A percentile compares a stretch with the other conserved stretches of the same genome.
phyloP scores from a whole-genome alignment of 2,329 filamentous ascomycete genomes.

The Annulohypoxylon truncatum region DNA sequence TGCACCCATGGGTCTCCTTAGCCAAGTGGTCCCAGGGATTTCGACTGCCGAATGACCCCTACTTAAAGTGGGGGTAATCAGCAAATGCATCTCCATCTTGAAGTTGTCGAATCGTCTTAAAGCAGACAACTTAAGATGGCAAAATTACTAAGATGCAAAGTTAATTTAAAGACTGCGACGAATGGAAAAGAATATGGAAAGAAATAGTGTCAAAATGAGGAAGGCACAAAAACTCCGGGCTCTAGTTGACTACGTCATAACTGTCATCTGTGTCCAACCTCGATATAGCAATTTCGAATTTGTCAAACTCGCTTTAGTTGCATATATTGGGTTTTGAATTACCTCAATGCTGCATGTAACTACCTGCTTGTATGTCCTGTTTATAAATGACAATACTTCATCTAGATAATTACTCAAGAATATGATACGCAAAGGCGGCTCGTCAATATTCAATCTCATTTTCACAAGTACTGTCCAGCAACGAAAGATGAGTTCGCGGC shows the following conservation, averaged over 20 bases:
- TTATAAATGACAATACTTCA: constrained; percentile 17
- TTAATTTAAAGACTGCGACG: neutral
- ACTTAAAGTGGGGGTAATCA: neutral
- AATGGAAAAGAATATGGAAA: constrained; percentile 9
- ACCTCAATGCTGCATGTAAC: neutral
- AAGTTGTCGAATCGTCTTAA: neutral
- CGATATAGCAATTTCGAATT: constrained; percentile 26
- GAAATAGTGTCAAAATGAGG: constrained; percentile 14
- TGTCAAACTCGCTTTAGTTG: neutral
- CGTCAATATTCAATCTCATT: constrained; percentile 25
- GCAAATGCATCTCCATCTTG: neutral
- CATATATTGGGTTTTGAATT: neutral
- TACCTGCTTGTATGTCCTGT: neutral
- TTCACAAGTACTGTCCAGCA: neutral
- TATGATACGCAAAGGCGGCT: constrained; percentile 36
- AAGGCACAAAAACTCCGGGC: constrained; percentile 23
- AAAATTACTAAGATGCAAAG: constrained; percentile 4
- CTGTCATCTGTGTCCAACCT: constrained; percentile 7
- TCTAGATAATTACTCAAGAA: constrained; percentile 2
- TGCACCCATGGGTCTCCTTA: neutral
- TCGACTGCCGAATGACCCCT: neutral
- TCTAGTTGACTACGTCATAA: constrained; percentile 28
- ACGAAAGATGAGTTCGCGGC: constrained; percentile 34
- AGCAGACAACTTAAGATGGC: neutral
- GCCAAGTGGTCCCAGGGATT: neutral